Evolutionary conservation across 352 stramenopile species (phyloP).

Genomic region (Globisporangium spiculum): DNA sequence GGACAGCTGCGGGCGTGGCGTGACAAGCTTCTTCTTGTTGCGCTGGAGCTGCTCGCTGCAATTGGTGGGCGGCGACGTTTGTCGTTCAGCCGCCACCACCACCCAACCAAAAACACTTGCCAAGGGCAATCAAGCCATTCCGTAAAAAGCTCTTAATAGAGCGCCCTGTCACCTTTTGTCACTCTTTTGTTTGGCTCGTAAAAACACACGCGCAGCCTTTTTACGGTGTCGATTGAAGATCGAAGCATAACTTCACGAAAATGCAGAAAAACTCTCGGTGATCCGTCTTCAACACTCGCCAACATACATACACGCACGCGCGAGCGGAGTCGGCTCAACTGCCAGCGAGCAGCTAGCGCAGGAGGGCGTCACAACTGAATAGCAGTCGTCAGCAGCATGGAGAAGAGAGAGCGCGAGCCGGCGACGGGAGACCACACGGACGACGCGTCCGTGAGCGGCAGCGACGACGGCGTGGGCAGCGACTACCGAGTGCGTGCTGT

Average conservation of each 20-base stretch:
- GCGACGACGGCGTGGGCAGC: conserved; percentile 28
- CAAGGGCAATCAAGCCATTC: conserved; percentile 16
- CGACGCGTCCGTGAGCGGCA: conserved; percentile 27
- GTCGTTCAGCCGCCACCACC: conserved; percentile 11
- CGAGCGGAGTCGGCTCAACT: not conserved
- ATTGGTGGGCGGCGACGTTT: conserved; percentile 6
- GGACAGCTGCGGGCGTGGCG: not conserved
- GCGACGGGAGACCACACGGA: conserved; percentile 19
- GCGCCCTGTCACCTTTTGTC: not conserved
- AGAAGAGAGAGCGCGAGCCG: conserved; percentile 6
- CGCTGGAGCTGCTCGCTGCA: conserved; percentile 3
- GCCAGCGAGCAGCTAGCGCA: not conserved
- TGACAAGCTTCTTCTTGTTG: conserved; percentile 1
- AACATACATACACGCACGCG: not conserved
- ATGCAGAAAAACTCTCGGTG: not conserved
- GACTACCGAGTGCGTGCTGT: conserved; percentile 44
- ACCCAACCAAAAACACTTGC: conserved; percentile 13
- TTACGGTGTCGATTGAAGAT: conserved; percentile 2
- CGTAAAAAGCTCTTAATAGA: conserved; percentile 18
- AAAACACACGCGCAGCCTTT: not conserved
- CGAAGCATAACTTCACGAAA: not conserved
- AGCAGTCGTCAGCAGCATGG: conserved; percentile 1
- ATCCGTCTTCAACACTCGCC: not conserved
- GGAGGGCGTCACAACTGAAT: not conserved
- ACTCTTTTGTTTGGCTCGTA: not conserved